A percentile compares a stretch with the other conserved stretches of the same genome.
These are phyloP conservation scores for Solanum acaule DNA, from an alignment of 257 asterid genomes.

Conservation along the genomic window DNA sequence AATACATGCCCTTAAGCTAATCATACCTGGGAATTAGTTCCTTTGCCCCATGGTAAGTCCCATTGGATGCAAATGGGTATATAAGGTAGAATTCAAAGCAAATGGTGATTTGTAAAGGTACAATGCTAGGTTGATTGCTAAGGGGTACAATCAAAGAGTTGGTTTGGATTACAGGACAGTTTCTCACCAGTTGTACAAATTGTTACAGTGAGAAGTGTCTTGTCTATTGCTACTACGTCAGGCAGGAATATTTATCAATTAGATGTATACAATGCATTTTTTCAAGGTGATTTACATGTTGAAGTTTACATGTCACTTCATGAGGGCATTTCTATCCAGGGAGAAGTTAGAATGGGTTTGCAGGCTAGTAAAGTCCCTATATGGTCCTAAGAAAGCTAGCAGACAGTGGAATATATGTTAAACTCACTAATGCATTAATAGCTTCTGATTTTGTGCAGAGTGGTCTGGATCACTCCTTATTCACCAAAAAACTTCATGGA, in stretches of 20 bases:
- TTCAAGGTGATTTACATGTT: neutral
- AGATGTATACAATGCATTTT: neutral
- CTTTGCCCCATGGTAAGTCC: neutral
- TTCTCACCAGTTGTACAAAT: neutral
- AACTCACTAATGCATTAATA: neutral
- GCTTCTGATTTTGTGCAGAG: neutral
- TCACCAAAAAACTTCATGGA: no score
- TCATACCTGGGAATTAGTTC: neutral
- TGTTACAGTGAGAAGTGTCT: neutral
- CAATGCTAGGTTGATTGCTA: neutral
- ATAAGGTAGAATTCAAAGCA: neutral
- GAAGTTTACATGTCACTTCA: neutral
- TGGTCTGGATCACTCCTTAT: neutral
- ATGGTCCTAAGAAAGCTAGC: neutral
- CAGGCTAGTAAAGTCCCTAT: neutral
- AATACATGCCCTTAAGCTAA: neutral
- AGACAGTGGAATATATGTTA: neutral
- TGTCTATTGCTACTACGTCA: neutral
- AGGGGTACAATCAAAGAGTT: neutral
- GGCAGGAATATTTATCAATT: neutral
- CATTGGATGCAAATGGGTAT: no score
- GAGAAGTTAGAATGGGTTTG: neutral
- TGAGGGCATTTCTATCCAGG: neutral
- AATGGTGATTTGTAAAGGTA: neutral
- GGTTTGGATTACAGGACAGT: neutral